Evolutionary conservation across 2,329 filamentous ascomycete genomes (phyloP).

Genomic region (Pseudohalonectria lignicola): DNA sequence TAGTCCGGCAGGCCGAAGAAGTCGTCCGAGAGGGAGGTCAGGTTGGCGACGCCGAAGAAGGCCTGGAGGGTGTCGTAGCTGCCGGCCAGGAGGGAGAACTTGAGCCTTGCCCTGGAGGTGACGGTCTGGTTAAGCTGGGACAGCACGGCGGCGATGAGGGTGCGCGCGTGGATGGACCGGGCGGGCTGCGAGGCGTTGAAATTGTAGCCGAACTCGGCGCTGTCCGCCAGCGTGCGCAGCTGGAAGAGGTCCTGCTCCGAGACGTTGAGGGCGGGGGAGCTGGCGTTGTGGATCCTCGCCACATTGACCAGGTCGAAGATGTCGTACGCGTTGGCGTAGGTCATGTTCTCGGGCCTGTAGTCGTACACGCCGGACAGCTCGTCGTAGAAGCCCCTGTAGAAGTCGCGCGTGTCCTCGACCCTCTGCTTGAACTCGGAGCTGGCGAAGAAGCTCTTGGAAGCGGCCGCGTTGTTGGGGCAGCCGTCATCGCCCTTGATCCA

Average conservation of each 20-base stretch:
- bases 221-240: conserved; percentile 1
- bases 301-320: conserved; percentile 2
- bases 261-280: not conserved
- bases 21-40: not conserved
- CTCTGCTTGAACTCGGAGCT: not conserved
- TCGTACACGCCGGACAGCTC: not conserved
- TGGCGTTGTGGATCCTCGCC: conserved; percentile 1
- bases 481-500: conserved; percentile 3
- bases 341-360: not conserved
- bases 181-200: conserved; percentile 1
- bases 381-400: not conserved
- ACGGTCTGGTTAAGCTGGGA: not conserved
- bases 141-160: not conserved
- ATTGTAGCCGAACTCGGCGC: conserved; percentile 1
- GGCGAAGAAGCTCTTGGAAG: not conserved
- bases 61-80: conserved; percentile 1
- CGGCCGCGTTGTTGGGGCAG: conserved; percentile 1
- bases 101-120: not conserved
- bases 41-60: not conserved
- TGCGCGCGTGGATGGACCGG: not conserved
- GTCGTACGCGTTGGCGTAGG: conserved; percentile 1
- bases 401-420: not conserved
- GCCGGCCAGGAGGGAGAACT: conserved; percentile 1
- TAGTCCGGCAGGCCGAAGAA: conserved; percentile 2
- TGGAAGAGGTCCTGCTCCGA: not conserved